Conservation (phyloP, 345 rosid species). For the Psidium guajava region DNA sequence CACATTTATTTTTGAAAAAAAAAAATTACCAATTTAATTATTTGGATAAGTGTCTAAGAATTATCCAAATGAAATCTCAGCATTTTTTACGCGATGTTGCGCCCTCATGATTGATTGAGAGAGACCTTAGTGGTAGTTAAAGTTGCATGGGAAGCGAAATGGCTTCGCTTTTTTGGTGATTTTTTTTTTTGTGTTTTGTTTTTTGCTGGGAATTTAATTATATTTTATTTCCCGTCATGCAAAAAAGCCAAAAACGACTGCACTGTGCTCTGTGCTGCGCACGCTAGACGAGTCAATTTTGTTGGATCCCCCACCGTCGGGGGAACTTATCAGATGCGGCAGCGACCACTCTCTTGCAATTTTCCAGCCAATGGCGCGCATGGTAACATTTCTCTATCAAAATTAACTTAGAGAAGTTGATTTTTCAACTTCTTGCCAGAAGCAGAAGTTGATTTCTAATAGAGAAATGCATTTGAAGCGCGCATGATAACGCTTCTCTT, state of each 20-base stretch:
- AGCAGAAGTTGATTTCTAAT: no score
- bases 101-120: not conserved
- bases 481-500: no score
- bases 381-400: no score
- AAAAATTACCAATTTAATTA: not conserved
- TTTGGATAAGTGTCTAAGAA: not conserved
- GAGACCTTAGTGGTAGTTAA: not conserved
- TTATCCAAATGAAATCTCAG: not conserved
- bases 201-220: not conserved
- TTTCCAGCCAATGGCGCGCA: not conserved
- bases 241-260: not conserved
- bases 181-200: not conserved
- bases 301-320: not conserved
- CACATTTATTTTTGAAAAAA: accelerated
- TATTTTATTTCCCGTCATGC: not conserved
- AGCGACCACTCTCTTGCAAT: not conserved
- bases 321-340: not conserved
- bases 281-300: not conserved
- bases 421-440: no score
- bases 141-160: not conserved
- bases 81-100: not conserved
- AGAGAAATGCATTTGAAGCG: no score
- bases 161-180: not conserved
- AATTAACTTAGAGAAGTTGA: no score
- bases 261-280: not conserved